phyloP scores from a whole-genome alignment of 495 filamentous ascomycete genomes.

The Aspergillus ostianus region DNA sequence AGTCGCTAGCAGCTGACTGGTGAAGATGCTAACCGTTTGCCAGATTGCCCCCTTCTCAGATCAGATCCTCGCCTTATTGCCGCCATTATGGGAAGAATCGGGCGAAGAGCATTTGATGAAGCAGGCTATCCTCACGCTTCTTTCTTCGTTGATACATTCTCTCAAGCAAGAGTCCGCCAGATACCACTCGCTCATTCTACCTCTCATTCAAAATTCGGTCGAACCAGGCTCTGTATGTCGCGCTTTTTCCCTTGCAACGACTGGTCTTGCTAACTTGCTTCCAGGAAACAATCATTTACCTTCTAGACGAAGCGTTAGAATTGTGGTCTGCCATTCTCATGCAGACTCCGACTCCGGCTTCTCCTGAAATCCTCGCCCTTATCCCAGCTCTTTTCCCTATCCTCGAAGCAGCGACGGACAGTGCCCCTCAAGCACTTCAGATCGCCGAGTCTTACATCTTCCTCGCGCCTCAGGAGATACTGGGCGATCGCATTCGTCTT shows the following conservation, averaged over 20 bases:
- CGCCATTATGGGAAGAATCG: constrained; percentile 77
- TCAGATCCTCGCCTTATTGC: constrained; percentile 74
- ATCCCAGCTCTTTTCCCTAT: constrained; percentile 67
- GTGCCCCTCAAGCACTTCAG: constrained; percentile 64
- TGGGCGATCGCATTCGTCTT: constrained; percentile 60
- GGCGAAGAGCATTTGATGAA: constrained; percentile 86
- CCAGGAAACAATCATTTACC: constrained; percentile 71
- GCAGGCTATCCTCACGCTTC: constrained; percentile 81
- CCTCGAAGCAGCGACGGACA: constrained; percentile 67
- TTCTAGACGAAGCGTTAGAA: constrained; percentile 88
- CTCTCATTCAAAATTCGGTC: constrained; percentile 73
- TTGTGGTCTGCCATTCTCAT: constrained; percentile 77
- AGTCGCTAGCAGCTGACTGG: not conserved
- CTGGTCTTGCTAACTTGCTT: constrained; percentile 10
- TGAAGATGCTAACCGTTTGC: constrained; percentile 14
- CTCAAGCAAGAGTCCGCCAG: constrained; percentile 70
- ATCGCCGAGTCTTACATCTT: constrained; percentile 79
- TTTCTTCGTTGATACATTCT: constrained; percentile 73
- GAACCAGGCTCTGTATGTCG: constrained; percentile 67
- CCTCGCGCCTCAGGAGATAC: constrained; percentile 71
- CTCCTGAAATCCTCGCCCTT: constrained; percentile 64
- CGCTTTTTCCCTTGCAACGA: not conserved
- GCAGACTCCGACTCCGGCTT: constrained; percentile 65
- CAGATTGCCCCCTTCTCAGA: constrained; percentile 72
- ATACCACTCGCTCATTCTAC: constrained; percentile 72